Evolutionary conservation across 306 rosid species (phyloP), one percentile per base, ranked within the genome.

Genomic region (Malus orientalis): DNA sequence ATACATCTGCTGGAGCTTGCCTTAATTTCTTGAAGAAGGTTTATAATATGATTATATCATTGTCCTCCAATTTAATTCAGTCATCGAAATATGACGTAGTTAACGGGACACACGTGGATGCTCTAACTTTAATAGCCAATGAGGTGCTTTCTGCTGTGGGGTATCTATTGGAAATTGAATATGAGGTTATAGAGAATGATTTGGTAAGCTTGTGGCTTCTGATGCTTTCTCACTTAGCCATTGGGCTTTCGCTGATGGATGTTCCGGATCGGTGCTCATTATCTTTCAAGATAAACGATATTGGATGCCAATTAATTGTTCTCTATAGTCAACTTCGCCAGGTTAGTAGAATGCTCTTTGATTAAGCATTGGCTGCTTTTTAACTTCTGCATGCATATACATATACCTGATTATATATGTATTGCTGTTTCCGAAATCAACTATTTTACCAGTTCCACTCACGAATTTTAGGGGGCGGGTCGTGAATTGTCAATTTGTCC

Each of bases 311-410:
- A 77, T 81, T 89, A 79, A 68, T 92, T 80, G 73, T 74, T 75
- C 89, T 94, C 77, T 92, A 90, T 67, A 64, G 97, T 81, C 93
- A 94, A 86, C 92, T 92, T 79, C 95, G 98, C 62, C 97, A 92
- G 98, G 98, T 94, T 84, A 15, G 91, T 86, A 65, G 69, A 58
- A 62, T 60, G 68, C 67, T 77, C 74, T 69, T 70, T 82, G 77
- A 82, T 77, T 38, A 33, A 71, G 20, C 65, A 25, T 67, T 84
- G 67, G 18, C 57, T 19, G 6, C 4, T 4, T 62, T 44, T 23
- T n/a, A 57, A 49, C 33, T 54, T 76, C 62, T 53, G 13, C 67
- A 65, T 59, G 55, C 40, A 3, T 13, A 70, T 45, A 18, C 22
- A 23, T 69, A 14, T 49, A 51, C 51, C 8, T 14, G 42, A 23